Base-by-base conservation (phyloP, 371 early-diverging fungal species). In the Sporodiniella umbellata region DNA sequence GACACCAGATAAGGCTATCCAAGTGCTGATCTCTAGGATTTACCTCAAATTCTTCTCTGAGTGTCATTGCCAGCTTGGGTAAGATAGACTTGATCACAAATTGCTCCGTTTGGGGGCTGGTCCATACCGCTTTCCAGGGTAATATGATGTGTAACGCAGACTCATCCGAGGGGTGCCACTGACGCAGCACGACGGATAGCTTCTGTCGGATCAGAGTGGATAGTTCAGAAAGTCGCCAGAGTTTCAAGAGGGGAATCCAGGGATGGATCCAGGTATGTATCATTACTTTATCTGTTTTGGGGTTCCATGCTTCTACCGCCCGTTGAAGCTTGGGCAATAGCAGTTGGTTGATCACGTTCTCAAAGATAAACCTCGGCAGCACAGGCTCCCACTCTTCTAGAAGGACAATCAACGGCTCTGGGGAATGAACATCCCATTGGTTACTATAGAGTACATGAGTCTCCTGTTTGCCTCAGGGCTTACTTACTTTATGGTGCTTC, bases 251-350 rank as follows among this genome's bases (percentile, higher is more conserved):
- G 1, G 89, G 87, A 12, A 92, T 67, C 94, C 94, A 93, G 1
- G 92, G 92, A 60, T 87, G 88, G n/a, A 91, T 60, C 89, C 89
- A 92, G 0, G 77, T 76, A 53, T 91, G 89, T 1, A 89, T 67
- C 77, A 81, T 78, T n/a, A 77, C 75, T 0, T 71, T 62, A 47
- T 87, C 85, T n/a, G 63, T 59, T n/a, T 76, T 75, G 3, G 89
- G 90, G 42, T 81, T 79, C 89, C 88, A 90, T 10, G 72, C 64
- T 0, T 84, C 77, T 6, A 93, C 75, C 7, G 78, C 85, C 19
- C 71, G 63, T 8, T 54, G 48, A 3, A 93, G 72, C 52, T 91
- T 90, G 3, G 94, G 94, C 46, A 92, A 44, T 8, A 92, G 60
- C 14, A 92, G 75, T 53, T 92, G 92, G 21, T 84, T 70, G 35